Evolutionary conservation across 805 yeast genomes (phyloP).

Genomic region (Wickerhamiella australiensis): DNA sequence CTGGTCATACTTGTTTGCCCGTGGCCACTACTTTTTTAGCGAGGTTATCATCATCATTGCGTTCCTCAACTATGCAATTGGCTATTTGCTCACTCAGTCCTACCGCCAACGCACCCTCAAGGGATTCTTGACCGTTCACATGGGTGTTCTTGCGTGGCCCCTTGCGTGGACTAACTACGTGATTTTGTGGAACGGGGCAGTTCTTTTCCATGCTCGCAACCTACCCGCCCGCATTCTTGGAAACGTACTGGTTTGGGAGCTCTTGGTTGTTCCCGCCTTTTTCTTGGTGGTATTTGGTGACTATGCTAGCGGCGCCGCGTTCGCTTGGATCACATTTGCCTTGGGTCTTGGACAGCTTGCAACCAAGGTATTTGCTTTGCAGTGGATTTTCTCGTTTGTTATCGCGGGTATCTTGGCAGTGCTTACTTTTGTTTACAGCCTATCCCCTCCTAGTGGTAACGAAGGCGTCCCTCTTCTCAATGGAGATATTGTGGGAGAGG

Average conservation of each 20-base stretch:
- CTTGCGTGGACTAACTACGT: constrained; percentile 62
- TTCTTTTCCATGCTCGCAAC: constrained; percentile 46
- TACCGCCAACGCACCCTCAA: constrained; percentile 40
- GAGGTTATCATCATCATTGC: constrained; percentile 50
- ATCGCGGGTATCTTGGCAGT: constrained; percentile 48
- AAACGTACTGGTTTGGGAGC: constrained; percentile 67
- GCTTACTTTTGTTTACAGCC: constrained; percentile 35
- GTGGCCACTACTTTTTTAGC: constrained; percentile 44
- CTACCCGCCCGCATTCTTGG: constrained; percentile 57
- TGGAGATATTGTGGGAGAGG: neutral
- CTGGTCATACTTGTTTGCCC: constrained; percentile 55
- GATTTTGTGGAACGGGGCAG: constrained; percentile 79
- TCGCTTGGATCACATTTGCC: constrained; percentile 48
- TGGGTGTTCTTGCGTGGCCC: constrained; percentile 58
- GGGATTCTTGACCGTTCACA: constrained; percentile 48
- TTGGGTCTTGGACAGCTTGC: constrained; percentile 60
- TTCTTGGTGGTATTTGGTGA: constrained; percentile 51
- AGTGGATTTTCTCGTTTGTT: constrained; percentile 72
- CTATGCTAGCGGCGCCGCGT: constrained; percentile 54
- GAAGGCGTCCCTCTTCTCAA: constrained; percentile 21
- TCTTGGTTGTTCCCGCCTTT: constrained; percentile 50
- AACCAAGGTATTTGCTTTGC: constrained; percentile 59
- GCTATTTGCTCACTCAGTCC: constrained; percentile 50
- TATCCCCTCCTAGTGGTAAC: constrained; percentile 16
- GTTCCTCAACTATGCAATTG: constrained; percentile 44